Evolutionary conservation across 495 filamentous ascomycete species (phyloP), one percentile per base, ranked within the genome.

Genomic region (Clavariopsis aquatica): DNA sequence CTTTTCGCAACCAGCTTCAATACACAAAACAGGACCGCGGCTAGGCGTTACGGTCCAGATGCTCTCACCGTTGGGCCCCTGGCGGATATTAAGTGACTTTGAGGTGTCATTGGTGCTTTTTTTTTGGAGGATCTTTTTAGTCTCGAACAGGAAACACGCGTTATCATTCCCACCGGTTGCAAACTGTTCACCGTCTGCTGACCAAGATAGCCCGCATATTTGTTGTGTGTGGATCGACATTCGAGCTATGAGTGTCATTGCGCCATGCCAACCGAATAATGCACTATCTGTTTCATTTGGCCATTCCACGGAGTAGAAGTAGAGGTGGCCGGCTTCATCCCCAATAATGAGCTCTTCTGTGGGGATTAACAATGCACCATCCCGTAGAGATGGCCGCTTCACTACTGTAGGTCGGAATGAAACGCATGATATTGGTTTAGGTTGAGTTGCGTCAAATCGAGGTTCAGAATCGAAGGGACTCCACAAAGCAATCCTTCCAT

Each of bases 111-210:
- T 45, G 46, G 47, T 58, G 49, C 29, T 41, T 20, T 43, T 49
- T 47, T 65, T 49, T n/a, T 65, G 75, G 17, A 90, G 71, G 20
- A 95, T 78, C 29, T 85, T 83, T 31, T 78, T 75, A 12, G 85
- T 79, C 41, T 92, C 85, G 75, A 95, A 98, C 13, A 98, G 79
- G 70, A 87, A 89, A 66, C 92, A 94, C 0, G 81, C 72, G 69
- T 98, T 97, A 76, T 98, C 94, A 72, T 98, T 97, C 47, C 91
- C 92, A 13, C 93, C 93, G 10, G 89, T 90, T 29, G 90, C 92
- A 74, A 98, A 92, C 52, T 84, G 83, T 0, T 80, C 78, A 0
- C 91, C 89, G 69, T 91, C 85, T 27, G 78, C 79, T 1, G 91
- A 96, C 92, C 94, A 98, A 1, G 91, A 82, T 13, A 98, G 80